Conservation (phyloP, 257 asterid genomes). For the Jasminum sambac region DNA sequence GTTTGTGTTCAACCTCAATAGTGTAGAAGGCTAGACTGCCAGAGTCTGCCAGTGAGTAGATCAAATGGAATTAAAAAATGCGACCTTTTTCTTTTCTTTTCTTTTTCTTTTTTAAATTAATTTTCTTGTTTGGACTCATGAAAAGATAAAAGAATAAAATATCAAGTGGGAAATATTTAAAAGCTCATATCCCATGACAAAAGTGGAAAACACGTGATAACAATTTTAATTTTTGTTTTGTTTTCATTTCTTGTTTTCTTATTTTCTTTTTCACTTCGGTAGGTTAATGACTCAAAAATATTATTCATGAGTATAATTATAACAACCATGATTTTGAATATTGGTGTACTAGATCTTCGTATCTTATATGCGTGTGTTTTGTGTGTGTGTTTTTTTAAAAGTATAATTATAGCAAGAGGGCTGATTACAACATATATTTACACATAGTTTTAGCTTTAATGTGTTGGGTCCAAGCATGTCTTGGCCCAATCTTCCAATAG, state of each 20-base stretch:
- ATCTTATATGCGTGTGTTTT: no score
- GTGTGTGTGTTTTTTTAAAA: no score
- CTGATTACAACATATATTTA: no score
- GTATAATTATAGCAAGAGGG: no score
- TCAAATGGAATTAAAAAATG: background rate
- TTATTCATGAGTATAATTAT: background rate
- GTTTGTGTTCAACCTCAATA: background rate
- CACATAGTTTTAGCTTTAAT: no score
- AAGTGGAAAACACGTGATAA: conserved; percentile 23
- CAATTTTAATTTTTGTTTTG: background rate
- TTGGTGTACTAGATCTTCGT: no score
- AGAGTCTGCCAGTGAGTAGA: background rate
- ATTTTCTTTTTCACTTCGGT: background rate
- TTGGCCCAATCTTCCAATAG: no score
- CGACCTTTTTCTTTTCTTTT: background rate
- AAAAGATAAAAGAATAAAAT: conserved; percentile 1
- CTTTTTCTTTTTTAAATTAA: background rate
- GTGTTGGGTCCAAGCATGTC: no score
- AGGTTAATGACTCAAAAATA: background rate
- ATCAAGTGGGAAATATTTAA: conserved; percentile 26
- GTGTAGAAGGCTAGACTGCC: background rate
- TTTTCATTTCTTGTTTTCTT: no score
- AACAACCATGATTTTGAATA: no score
- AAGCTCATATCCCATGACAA: conserved; percentile 15
- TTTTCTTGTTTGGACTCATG: conserved; percentile 1